Conservation (phyloP, 495 filamentous ascomycete species). For the Cladorrhinum samala region DNA sequence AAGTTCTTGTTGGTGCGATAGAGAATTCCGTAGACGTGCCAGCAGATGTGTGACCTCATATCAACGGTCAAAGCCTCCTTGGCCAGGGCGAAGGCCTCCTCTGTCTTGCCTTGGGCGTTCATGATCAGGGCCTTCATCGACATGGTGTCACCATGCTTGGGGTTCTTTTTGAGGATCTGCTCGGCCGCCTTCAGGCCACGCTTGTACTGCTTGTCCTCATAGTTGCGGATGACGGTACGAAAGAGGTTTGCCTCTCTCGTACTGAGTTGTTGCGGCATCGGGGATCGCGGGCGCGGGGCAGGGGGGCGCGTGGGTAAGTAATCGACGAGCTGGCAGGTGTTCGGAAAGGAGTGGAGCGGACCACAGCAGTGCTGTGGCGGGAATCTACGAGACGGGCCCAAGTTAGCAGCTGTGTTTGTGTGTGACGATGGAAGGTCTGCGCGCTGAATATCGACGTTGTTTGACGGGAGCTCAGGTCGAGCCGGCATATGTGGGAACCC, state of each 20-base stretch:
- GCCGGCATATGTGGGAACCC: not conserved
- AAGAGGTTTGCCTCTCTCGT: constrained; percentile 93
- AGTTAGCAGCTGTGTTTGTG: not conserved
- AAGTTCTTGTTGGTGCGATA: constrained; percentile 93
- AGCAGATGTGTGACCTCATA: constrained; percentile 98
- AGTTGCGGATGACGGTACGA: constrained; percentile 85
- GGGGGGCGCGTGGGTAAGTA: not conserved
- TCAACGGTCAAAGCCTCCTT: constrained; percentile 87
- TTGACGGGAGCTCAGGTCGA: not conserved
- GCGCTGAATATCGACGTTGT: not conserved
- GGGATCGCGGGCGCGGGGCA: constrained; percentile 7
- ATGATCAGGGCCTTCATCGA: constrained; percentile 98
- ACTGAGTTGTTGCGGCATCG: constrained; percentile 76
- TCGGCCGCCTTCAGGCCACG: constrained; percentile 91
- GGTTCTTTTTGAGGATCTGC: constrained; percentile 87
- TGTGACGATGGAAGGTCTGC: not conserved
- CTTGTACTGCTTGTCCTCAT: constrained; percentile 98
- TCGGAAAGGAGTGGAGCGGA: no score
- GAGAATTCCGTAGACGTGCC: constrained; percentile 97
- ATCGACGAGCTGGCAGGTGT: not conserved
- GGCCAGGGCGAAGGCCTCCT: constrained; percentile 88
- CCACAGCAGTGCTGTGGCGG: no score
- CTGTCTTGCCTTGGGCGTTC: constrained; percentile 79
- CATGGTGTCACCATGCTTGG: constrained; percentile 95
- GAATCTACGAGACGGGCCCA: not conserved